These are phyloP conservation scores for Mytilinidion resinicola DNA, from an alignment of 495 filamentous ascomycete genomes.

Conservation along the genomic window DNA sequence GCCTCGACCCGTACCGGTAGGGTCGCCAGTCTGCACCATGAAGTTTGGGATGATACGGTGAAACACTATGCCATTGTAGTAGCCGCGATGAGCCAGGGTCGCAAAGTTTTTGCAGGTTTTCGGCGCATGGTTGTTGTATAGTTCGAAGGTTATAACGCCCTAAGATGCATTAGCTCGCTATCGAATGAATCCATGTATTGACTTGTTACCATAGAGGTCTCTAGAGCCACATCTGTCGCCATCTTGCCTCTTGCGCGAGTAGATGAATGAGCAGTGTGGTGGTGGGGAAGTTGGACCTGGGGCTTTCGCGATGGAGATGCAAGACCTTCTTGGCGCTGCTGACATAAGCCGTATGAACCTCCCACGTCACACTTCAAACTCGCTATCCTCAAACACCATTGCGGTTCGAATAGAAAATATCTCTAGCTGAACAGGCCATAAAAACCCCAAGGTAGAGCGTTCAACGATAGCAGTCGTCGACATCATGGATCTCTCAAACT, in stretches of 20 bases:
- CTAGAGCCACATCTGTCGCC: constrained; percentile 68
- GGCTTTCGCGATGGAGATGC: background rate
- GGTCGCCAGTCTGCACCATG: constrained; percentile 96
- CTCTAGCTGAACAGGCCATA: background rate
- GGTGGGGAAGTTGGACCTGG: background rate
- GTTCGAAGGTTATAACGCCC: constrained; percentile 82
- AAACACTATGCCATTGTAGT: constrained; percentile 81
- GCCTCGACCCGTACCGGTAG: constrained; percentile 90
- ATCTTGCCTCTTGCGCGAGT: constrained; percentile 39
- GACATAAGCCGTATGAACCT: background rate
- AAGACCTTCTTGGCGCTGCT: background rate
- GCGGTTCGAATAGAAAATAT: background rate
- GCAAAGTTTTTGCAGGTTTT: constrained; percentile 88
- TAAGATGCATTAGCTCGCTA: constrained; percentile 25
- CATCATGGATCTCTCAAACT: constrained; percentile 27
- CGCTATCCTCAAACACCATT: background rate
- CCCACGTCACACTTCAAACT: background rate
- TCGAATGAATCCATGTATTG: background rate
- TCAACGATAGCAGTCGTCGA: background rate
- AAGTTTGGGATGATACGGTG: constrained; percentile 94
- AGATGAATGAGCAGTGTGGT: background rate
- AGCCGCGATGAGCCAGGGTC: constrained; percentile 69
- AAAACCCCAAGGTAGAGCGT: background rate
- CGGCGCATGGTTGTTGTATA: constrained; percentile 76
- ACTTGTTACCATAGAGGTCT: constrained; percentile 67